phyloP scores from a whole-genome alignment of 1,139 yeast genomes.

The Pneumocystis oryctolagi region DNA sequence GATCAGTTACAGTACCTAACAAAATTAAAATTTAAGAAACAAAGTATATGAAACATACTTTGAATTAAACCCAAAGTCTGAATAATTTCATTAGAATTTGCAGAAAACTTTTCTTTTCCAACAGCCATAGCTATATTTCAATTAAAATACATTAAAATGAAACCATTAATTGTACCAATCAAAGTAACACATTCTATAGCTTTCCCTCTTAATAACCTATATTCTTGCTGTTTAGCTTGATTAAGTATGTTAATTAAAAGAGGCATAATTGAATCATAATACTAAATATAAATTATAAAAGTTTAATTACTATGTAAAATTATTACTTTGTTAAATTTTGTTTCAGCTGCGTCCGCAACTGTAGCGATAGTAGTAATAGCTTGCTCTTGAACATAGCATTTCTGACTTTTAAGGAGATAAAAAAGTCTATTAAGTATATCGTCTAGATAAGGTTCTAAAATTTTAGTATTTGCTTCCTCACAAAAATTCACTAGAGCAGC shows the following conservation, averaged over 20 bases:
- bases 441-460: constrained; percentile 81
- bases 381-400: constrained; percentile 90
- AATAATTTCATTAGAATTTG: constrained; percentile 62
- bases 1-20: constrained; percentile 20
- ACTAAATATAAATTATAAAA: constrained; percentile 26
- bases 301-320: neutral
- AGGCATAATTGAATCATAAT: constrained; percentile 92
- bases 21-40: neutral
- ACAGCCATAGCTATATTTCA: constrained; percentile 60
- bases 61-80: constrained; percentile 64
- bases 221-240: constrained; percentile 55
- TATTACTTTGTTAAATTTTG: constrained; percentile 44
- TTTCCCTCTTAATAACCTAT: constrained; percentile 71
- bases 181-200: constrained; percentile 91
- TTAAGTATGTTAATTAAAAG: constrained; percentile 62
- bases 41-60: constrained; percentile 11
- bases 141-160: neutral
- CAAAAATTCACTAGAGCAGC: constrained; percentile 93
- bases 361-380: constrained; percentile 92
- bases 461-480: constrained; percentile 78
- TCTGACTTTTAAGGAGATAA: constrained; percentile 65
- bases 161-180: constrained; percentile 26
- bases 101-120: constrained; percentile 74
- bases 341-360: constrained; percentile 95
- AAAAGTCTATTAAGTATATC: constrained; percentile 57